A percentile compares a stretch with the other conserved stretches of the same genome.
These are phyloP conservation scores for Boletus barrowsii DNA, from an alignment of 768 basidiomycete species.

Conservation along the genomic window DNA sequence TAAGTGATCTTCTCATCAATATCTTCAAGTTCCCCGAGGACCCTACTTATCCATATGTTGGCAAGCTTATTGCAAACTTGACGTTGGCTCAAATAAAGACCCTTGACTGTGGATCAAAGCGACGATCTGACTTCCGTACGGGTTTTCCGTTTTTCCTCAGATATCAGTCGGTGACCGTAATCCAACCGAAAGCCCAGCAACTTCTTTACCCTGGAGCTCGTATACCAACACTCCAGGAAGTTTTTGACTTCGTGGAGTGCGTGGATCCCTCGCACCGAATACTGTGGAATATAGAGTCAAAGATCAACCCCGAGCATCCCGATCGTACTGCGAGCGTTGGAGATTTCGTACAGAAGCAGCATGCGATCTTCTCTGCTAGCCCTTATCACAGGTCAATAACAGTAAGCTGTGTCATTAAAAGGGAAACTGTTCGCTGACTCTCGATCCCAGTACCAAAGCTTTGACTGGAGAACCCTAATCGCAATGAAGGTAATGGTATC, in stretches of 20 bases:
- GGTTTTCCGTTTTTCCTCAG: neutral
- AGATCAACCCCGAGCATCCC: conserved; percentile 56
- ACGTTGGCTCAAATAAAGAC: conserved; percentile 79
- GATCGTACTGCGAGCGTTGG: conserved; percentile 51
- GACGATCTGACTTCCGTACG: conserved; percentile 59
- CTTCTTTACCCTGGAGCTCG: conserved; percentile 63
- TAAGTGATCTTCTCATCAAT: neutral
- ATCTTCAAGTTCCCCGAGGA: conserved; percentile 48
- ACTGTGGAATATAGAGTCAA: conserved; percentile 78
- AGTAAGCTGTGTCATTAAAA: conserved; percentile 35
- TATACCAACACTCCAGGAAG: conserved; percentile 69
- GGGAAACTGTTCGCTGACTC: neutral
- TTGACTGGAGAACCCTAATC: conserved; percentile 76
- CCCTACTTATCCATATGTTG: conserved; percentile 71
- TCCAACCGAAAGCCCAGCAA: conserved; percentile 48
- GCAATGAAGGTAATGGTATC: conserved; percentile 55
- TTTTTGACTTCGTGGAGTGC: conserved; percentile 75
- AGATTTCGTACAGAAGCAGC: conserved; percentile 62
- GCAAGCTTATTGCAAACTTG: conserved; percentile 70
- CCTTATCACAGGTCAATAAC: conserved; percentile 64
- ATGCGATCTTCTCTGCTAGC: conserved; percentile 54
- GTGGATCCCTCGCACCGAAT: conserved; percentile 62
- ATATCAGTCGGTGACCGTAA: neutral
- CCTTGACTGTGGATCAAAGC: conserved; percentile 73
- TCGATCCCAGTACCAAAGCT: conserved; percentile 66